Evolutionary conservation across 345 rosid species (phyloP).

Genomic region (Mallotus nudiflorus): DNA sequence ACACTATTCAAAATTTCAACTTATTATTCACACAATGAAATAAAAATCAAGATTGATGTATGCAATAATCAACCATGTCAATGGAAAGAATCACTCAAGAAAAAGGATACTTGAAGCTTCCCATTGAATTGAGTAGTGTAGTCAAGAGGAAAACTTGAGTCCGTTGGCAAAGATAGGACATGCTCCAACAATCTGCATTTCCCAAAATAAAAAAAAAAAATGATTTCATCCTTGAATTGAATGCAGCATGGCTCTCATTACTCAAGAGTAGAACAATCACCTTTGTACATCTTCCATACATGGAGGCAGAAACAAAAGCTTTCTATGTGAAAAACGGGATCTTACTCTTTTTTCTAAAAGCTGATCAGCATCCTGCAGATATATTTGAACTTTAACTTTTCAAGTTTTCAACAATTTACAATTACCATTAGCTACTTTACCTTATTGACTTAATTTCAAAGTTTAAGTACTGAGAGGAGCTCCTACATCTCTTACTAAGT

Average conservation of each 20-base stretch:
- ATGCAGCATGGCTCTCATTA: conserved; percentile 7
- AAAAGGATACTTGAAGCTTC: conserved; percentile 69
- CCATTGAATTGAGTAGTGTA: conserved; percentile 64
- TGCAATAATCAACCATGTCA: neutral
- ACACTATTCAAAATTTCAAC: no score
- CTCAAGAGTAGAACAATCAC: conserved; percentile 31
- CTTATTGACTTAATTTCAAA: neutral
- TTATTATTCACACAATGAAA: neutral
- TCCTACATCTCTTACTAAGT: neutral
- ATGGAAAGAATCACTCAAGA: neutral
- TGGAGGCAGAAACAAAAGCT: conserved; percentile 78
- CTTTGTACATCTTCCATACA: conserved; percentile 64
- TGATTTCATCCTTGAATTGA: conserved; percentile 12
- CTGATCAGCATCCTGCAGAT: conserved; percentile 87
- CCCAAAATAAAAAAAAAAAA: conserved; percentile 11
- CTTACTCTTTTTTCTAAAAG: conserved; percentile 94
- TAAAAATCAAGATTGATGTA: neutral
- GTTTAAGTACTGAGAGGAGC: neutral
- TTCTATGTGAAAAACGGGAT: conserved; percentile 91
- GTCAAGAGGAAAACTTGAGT: conserved; percentile 59
- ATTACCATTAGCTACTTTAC: neutral
- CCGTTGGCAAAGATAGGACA: conserved; percentile 66
- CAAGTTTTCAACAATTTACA: neutral
- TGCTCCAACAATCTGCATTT: conserved; percentile 74
- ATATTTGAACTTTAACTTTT: neutral